These are phyloP conservation scores for Magnaporthiopsis poae DNA, from an alignment of 2,329 filamentous ascomycete genomes.

Conservation along the genomic window DNA sequence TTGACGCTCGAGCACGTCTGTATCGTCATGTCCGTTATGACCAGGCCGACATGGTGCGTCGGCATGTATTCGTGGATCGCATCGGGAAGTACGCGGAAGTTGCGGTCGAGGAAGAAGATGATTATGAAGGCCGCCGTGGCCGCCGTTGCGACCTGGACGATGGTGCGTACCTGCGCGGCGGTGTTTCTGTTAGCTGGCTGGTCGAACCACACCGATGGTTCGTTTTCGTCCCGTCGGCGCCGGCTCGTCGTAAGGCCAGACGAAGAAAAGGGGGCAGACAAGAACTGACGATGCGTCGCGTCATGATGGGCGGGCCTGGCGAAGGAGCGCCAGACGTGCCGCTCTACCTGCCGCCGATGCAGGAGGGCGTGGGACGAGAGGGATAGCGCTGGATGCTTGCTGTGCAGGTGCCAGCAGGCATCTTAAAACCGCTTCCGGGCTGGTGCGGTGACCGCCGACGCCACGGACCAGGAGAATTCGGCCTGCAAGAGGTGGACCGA, in stretches of 20 bases:
- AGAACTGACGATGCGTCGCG: constrained; percentile 21
- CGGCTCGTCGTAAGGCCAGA: background rate
- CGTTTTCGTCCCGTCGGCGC: background rate
- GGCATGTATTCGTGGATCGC: constrained; percentile 81
- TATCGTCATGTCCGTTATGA: constrained; percentile 78
- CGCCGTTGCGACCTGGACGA: constrained; percentile 63
- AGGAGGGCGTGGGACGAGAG: background rate
- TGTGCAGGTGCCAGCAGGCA: constrained; percentile 6
- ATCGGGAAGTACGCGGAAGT: constrained; percentile 75
- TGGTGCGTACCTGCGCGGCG: constrained; percentile 48
- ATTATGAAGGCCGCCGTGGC: constrained; percentile 58
- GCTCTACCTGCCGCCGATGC: background rate
- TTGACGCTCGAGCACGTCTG: constrained; percentile 67
- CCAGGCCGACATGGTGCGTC: constrained; percentile 69
- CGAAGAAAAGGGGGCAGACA: background rate
- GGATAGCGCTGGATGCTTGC: constrained; percentile 2
- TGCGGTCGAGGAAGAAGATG: constrained; percentile 75
- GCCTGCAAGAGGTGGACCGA: too few relatives aligned
- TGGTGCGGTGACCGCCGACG: background rate
- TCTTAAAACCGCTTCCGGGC: background rate
- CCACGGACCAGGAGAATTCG: background rate
- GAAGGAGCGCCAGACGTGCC: constrained; percentile 3
- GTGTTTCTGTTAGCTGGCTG: background rate
- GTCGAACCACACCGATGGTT: background rate
- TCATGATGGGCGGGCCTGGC: constrained; percentile 15